phyloP scores from a whole-genome alignment of 768 basidiomycete genomes.

The Austroboletus eburneus region DNA sequence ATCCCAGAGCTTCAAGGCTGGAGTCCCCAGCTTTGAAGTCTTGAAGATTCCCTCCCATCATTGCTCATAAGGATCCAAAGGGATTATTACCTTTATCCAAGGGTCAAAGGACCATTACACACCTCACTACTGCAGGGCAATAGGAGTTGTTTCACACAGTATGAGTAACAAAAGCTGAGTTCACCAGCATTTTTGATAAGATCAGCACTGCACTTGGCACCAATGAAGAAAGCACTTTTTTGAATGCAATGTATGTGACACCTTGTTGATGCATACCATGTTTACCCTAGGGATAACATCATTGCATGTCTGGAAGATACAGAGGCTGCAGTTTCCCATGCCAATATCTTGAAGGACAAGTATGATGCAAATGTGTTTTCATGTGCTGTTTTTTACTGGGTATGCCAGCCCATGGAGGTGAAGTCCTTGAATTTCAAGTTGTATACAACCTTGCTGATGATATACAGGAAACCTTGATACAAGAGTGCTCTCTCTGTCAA shows the following conservation, averaged over 20 bases:
- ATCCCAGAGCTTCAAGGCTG: too few relatives aligned
- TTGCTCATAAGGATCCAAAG: too few relatives aligned
- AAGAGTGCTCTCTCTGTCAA: constrained; percentile 17
- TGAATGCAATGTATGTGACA: constrained; percentile 22
- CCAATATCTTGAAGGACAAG: constrained; percentile 14
- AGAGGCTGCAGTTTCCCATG: constrained; percentile 23
- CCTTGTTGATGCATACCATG: constrained; percentile 30
- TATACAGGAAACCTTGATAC: constrained; percentile 20
- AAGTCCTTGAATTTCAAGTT: not conserved
- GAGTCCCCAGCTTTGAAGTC: too few relatives aligned
- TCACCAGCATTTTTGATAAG: constrained; percentile 21
- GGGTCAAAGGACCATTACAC: too few relatives aligned
- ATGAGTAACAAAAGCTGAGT: constrained; percentile 21
- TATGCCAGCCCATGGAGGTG: constrained; percentile 39
- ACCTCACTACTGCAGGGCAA: too few relatives aligned
- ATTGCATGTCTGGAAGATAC: constrained; percentile 33
- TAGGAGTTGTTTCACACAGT: too few relatives aligned
- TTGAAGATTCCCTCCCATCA: too few relatives aligned
- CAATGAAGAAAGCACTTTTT: not conserved
- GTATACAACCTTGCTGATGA: not conserved
- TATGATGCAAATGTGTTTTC: constrained; percentile 24
- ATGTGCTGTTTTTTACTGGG: constrained; percentile 46
- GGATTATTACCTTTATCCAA: too few relatives aligned
- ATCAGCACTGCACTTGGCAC: constrained; percentile 16
- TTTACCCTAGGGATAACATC: constrained; percentile 12